Evolutionary conservation across 805 yeast species (phyloP).

Genomic region (Cyberlindnera samutprakarnensis): DNA sequence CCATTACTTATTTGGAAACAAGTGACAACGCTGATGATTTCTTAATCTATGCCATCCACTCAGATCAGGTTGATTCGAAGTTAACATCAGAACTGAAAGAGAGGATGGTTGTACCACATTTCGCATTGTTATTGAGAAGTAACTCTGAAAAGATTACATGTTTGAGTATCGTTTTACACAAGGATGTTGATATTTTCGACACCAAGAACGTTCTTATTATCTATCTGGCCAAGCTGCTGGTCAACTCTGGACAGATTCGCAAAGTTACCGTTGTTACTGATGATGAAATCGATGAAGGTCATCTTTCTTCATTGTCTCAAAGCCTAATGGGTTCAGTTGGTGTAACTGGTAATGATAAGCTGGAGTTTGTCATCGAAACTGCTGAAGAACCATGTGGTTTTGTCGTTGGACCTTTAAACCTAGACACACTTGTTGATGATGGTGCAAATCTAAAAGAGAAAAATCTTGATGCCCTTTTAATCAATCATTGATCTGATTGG

Average conservation of each 20-base stretch:
- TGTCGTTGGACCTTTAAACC: neutral
- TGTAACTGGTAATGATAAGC: no score
- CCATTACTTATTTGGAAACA: slow-evolving; percentile 60
- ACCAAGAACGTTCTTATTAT: no score
- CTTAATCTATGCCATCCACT: slow-evolving; percentile 12
- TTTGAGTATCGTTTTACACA: no score
- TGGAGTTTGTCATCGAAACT: neutral
- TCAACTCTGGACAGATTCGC: no score
- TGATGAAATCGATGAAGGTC: neutral
- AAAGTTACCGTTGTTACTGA: no score
- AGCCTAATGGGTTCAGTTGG: no score
- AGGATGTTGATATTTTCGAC: no score
- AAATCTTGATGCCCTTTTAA: neutral
- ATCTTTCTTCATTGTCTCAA: no score
- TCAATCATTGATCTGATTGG: no score
- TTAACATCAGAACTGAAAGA: slow-evolving; percentile 1
- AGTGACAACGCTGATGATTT: slow-evolving; percentile 25
- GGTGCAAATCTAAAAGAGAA: neutral
- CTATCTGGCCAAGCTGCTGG: no score
- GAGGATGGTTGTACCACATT: neutral
- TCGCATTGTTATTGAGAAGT: neutral
- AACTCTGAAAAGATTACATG: neutral
- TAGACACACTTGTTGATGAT: neutral
- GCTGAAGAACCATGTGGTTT: neutral
- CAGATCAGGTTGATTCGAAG: slow-evolving; percentile 4